phyloP scores from a whole-genome alignment of 2,329 filamentous ascomycete genomes.

The Aspergillus hortae region DNA sequence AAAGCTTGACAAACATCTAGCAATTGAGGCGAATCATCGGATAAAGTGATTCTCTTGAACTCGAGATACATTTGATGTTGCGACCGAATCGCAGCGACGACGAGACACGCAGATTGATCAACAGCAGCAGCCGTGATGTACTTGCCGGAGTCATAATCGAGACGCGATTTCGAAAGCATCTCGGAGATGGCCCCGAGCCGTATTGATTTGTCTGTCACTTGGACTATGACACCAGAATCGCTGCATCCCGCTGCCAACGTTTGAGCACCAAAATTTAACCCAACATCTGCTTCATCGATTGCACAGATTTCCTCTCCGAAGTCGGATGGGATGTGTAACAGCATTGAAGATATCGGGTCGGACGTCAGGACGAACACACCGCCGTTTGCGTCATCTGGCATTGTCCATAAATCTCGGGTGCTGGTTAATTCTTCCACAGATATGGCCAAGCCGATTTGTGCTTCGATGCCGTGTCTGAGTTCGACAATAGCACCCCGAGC shows the following conservation, averaged over 20 bases:
- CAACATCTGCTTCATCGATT: slow-evolving; percentile 36
- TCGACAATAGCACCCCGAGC: slow-evolving; percentile 63
- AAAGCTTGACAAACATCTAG: slow-evolving; percentile 21
- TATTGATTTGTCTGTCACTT: slow-evolving; percentile 40
- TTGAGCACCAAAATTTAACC: slow-evolving; percentile 39
- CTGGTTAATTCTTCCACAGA: slow-evolving; percentile 38
- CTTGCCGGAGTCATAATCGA: slow-evolving; percentile 20
- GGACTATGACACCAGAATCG: slow-evolving; percentile 33
- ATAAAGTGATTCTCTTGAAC: slow-evolving; percentile 20
- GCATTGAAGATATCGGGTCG: slow-evolving; percentile 38
- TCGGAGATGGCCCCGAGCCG: slow-evolving; percentile 26
- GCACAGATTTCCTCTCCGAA: slow-evolving; percentile 37
- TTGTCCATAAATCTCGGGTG: slow-evolving; percentile 43
- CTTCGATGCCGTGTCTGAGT: slow-evolving; percentile 66
- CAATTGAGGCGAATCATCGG: slow-evolving; percentile 16
- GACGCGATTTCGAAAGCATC: slow-evolving; percentile 16
- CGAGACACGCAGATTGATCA: slow-evolving; percentile 23
- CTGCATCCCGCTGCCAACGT: slow-evolving; percentile 44
- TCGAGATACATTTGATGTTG: slow-evolving; percentile 25
- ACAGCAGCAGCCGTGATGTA: slow-evolving; percentile 29
- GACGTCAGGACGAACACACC: slow-evolving; percentile 41
- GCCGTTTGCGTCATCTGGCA: slow-evolving; percentile 31
- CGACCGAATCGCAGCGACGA: slow-evolving; percentile 26
- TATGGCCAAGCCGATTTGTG: slow-evolving; percentile 54
- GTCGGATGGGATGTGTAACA: slow-evolving; percentile 37